phyloP scores from a whole-genome alignment of 371 early-diverging fungal species.

The Mortierella sp. region DNA sequence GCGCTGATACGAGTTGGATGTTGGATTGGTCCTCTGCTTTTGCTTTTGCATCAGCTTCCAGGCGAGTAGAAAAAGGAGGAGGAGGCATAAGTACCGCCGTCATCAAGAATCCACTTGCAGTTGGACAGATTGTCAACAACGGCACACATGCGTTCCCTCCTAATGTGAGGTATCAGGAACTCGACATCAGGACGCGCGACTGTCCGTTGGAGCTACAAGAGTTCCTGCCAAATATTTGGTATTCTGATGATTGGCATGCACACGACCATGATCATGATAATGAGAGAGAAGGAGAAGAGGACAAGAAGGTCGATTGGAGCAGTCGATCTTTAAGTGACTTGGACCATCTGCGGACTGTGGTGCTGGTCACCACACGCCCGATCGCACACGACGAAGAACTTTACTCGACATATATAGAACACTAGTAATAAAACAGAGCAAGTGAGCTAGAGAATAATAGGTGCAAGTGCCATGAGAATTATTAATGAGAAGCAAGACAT shows the following conservation, averaged over 20 bases:
- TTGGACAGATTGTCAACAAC: constrained; percentile 71
- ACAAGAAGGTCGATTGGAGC: constrained; percentile 18
- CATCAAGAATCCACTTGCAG: constrained; percentile 61
- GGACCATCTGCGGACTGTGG: constrained; percentile 55
- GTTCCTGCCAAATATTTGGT: constrained; percentile 64
- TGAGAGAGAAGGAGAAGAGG: constrained; percentile 29
- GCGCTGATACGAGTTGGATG: constrained; percentile 66
- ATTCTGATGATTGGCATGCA: constrained; percentile 43
- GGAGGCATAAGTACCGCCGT: not conserved
- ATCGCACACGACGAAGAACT: constrained; percentile 61
- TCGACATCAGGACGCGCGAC: constrained; percentile 56
- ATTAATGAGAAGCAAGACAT: too few species aligned
- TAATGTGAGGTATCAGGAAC: constrained; percentile 69
- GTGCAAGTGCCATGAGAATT: too few species aligned
- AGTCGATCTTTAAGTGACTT: constrained; percentile 17
- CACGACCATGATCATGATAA: constrained; percentile 21
- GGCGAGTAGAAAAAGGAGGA: not conserved
- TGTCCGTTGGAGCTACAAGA: constrained; percentile 60
- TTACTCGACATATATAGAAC: constrained; percentile 66
- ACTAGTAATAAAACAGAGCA: too few species aligned
- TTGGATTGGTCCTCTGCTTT: constrained; percentile 10
- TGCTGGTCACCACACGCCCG: constrained; percentile 56
- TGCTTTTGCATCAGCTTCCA: not conserved
- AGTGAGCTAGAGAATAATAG: too few species aligned
- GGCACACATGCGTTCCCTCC: constrained; percentile 51